Conservation (phyloP, 106 monocot species). For the Hemerocallis citrina region DNA sequence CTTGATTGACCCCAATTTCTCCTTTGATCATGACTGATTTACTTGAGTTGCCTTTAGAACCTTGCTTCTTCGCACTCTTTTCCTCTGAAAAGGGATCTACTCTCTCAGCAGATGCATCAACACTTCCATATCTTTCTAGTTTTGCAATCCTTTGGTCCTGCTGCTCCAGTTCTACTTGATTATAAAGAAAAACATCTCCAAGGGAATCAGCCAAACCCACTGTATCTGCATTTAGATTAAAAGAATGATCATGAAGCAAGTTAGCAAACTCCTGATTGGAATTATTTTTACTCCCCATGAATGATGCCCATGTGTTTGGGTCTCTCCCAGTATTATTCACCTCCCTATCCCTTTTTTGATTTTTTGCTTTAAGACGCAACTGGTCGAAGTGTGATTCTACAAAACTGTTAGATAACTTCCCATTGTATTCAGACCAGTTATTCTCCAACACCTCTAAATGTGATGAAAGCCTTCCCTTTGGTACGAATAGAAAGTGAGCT, state of each 20-base stretch:
- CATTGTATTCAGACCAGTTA: slow-evolving; percentile 32
- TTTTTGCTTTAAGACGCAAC: slow-evolving; percentile 36
- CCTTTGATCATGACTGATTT: not conserved
- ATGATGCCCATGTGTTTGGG: slow-evolving; percentile 23
- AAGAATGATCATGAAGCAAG: slow-evolving; percentile 24
- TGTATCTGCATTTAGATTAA: slow-evolving; percentile 20
- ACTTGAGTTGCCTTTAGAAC: slow-evolving; percentile 15
- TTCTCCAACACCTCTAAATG: slow-evolving; percentile 18
- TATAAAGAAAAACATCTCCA: slow-evolving; percentile 22
- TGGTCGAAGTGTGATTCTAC: slow-evolving; percentile 38
- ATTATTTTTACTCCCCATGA: slow-evolving; percentile 17
- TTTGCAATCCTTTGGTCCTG: slow-evolving; percentile 18
- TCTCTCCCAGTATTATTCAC: slow-evolving; percentile 18
- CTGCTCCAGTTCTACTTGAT: slow-evolving; percentile 5
- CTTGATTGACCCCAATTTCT: slow-evolving; percentile 6
- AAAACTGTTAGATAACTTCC: slow-evolving; percentile 18
- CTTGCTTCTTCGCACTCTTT: slow-evolving; percentile 12
- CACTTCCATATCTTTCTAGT: slow-evolving; percentile 30
- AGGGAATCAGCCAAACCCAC: slow-evolving; percentile 14
- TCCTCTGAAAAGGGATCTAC: slow-evolving; percentile 21
- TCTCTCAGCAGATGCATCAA: slow-evolving; percentile 13
- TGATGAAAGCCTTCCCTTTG: no score
- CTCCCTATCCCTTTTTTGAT: slow-evolving; percentile 24
- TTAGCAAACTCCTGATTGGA: slow-evolving; percentile 28
- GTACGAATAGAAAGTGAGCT: no score